A percentile compares a stretch with the other conserved stretches of the same genome.
Evolutionary conservation across 2,329 filamentous ascomycete genomes (phyloP).

Genomic region (Thermomyces lanuginosus): DNA sequence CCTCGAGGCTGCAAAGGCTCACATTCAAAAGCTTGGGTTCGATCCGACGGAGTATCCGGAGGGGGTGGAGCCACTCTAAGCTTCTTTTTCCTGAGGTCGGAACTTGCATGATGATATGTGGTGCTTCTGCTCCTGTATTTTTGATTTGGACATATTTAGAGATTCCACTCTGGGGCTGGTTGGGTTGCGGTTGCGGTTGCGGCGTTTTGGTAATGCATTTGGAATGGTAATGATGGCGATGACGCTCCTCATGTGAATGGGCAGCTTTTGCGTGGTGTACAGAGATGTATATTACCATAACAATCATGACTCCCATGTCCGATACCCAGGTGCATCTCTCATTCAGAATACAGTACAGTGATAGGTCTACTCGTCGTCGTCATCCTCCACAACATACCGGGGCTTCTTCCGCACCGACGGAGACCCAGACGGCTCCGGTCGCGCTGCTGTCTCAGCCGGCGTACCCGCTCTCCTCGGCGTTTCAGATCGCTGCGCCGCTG

Average conservation of each 20-base stretch:
- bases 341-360: too few species aligned
- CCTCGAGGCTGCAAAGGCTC: slow-evolving; percentile 17
- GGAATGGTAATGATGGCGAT: too few species aligned
- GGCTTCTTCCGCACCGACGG: slow-evolving; percentile 30
- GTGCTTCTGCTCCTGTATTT: not conserved
- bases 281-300: too few species aligned
- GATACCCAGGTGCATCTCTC: too few species aligned
- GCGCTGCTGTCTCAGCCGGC: too few species aligned
- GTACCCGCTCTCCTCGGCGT: slow-evolving; percentile 10
- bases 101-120: slow-evolving; percentile 2
- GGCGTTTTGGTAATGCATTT: too few species aligned
- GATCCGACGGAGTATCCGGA: slow-evolving; percentile 19
- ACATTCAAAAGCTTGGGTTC: slow-evolving; percentile 21
- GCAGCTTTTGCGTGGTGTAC: too few species aligned
- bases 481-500: slow-evolving; percentile 8
- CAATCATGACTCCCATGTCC: too few species aligned
- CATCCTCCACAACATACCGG: slow-evolving; percentile 32
- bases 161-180: too few species aligned
- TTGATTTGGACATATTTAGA: too few species aligned
- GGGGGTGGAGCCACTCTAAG: slow-evolving; percentile 6
- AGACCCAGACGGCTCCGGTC: slow-evolving; percentile 14
- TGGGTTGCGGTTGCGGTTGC: too few species aligned
- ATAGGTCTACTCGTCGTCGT: slow-evolving; percentile 27
- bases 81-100: slow-evolving; percentile 3
- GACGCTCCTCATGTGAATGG: too few species aligned